phyloP scores from a whole-genome alignment of 2,329 filamentous ascomycete genomes.

The Incumbomyces lentus region DNA sequence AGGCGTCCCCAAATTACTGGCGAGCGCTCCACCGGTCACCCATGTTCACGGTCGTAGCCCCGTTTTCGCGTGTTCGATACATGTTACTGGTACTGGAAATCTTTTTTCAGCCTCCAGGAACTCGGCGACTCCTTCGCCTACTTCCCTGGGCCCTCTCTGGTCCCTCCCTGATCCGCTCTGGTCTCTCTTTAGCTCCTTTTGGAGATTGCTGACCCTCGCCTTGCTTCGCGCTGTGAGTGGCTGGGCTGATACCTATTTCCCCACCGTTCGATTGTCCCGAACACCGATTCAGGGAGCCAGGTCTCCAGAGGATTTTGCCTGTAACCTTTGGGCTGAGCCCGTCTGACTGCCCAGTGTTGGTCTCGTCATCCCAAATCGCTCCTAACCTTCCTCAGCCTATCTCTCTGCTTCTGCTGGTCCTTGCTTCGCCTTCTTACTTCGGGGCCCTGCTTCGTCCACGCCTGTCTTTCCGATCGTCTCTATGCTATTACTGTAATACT shows the following conservation, averaged over 20 bases:
- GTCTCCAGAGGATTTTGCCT: conserved; percentile 5
- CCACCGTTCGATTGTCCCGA: not conserved
- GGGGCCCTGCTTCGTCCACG: conserved; percentile 8
- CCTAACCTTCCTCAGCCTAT: conserved; percentile 10
- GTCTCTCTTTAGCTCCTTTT: conserved; percentile 1
- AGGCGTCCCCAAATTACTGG: conserved; percentile 1
- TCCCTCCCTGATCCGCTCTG: not conserved
- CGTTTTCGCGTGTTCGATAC: conserved; percentile 6
- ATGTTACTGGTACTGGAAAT: not conserved
- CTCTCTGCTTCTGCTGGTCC: conserved; percentile 3
- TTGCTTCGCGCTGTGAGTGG: not conserved
- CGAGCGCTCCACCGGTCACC: not conserved
- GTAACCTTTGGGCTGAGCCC: conserved; percentile 6
- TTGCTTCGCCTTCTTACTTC: conserved; percentile 9
- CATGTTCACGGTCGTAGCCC: conserved; percentile 2
- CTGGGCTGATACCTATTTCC: not conserved
- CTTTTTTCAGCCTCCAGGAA: conserved; percentile 7
- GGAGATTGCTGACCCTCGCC: conserved; percentile 1
- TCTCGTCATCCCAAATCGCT: conserved; percentile 11
- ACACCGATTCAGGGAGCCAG: conserved; percentile 1
- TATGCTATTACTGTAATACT: conserved; percentile 6
- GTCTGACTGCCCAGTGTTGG: conserved; percentile 5
- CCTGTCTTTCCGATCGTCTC: conserved; percentile 8
- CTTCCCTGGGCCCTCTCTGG: too few relatives aligned
- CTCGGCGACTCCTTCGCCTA: conserved; percentile 8